Evolutionary conservation across 2,329 filamentous ascomycete genomes (phyloP), one percentile per base, ranked within the genome.

Genomic region (Arthroderma sp.): DNA sequence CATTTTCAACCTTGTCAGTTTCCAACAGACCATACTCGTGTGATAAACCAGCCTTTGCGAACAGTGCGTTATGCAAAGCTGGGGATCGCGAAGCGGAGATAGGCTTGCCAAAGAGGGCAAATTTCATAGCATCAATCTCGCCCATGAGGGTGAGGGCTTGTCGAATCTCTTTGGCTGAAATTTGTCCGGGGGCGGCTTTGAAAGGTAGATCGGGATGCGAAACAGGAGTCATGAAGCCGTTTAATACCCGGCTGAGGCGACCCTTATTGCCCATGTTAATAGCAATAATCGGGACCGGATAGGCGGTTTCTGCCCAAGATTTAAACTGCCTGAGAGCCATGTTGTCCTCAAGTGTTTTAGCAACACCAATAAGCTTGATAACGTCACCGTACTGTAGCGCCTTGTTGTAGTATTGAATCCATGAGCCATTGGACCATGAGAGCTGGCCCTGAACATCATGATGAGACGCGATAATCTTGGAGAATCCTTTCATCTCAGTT

Each of bases 251-350:
- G 66, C 89, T 95, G 43, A 96, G 79, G 74, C 95, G 93, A 53
- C 93, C 93, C 25, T 81, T 77, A 52, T 82, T 77, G 31, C 91
- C 91, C 91, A 98, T 97, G 73, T 98, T 98, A 68, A 98, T 86
- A 1, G 87, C 89, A 64, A 98, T 96, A 57, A 98, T 75, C 0
- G 91, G 91, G n/a, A 84, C 83, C 56, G 86, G 79, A 67, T 94
- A 86, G 1, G 87, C 81, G 23, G 79, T 76, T 38, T 82, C 77
- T 73, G 91, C 90, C 75, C 81, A 85, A 21, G 79, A 74, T 74
- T 88, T 91, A 80, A 98, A 98, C 53, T 81, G 81, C 41, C 83
- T 82, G 31, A 97, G 79, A 41, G 86, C 83, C 67, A 88, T 93
- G 70, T 98, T 98, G 73, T 97, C 91, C 60, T 90, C 83, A 49